Base-by-base conservation (phyloP, 225 moss, liverwort and hornwort species). In the Bryoerythrophyllum caledonicum region DNA sequence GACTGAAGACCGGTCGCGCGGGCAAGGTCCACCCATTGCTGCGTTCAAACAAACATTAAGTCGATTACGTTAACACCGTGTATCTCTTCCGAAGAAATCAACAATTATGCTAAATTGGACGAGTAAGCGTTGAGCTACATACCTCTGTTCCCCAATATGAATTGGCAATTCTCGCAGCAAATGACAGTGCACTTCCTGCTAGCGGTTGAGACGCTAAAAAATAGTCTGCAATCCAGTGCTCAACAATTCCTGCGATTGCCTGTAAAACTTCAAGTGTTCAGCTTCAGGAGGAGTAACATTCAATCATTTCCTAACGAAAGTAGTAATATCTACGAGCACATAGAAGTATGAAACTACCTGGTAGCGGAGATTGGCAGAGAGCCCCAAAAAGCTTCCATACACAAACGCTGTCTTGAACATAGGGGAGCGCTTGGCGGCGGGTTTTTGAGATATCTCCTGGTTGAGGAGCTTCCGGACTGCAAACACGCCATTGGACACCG, bases 1-100 rank as follows among this genome's bases (percentile, higher is more conserved):
- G 83, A 79, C 73, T 97, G 96, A 54, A 97, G 76, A 65, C 94
- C 94, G 12, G 86, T 76, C 76, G 83, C 40, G 82, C 92, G 92
- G 69, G 96, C 94, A 16, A 97, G 87, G 74, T 90, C 92, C 59
- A 94, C 86, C 94, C 96, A 97, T 92, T 97, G 96, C 96, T 96
- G 88, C 81, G 78, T 62, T 43, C 76, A 73, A 23, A 14, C 54
- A 23, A 24, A 24, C 35, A 32, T 35, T 24, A n/a, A n/a, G n/a
- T n/a, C n/a, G n/a, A n/a, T n/a, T n/a, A 60, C 12, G 9, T 57
- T 48, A 75, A 35, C 24, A 13, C 17, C 8, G 15, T 67, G 23
- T 24, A 4, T 35, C 15, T 38, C 11, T 48, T 57, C 9, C 30
- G 24, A 41, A 55, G 23, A 74, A 54, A 19, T 54, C 13, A 35